Conservation (phyloP, 2,329 filamentous ascomycete genomes). For the Penicillium sp. region DNA sequence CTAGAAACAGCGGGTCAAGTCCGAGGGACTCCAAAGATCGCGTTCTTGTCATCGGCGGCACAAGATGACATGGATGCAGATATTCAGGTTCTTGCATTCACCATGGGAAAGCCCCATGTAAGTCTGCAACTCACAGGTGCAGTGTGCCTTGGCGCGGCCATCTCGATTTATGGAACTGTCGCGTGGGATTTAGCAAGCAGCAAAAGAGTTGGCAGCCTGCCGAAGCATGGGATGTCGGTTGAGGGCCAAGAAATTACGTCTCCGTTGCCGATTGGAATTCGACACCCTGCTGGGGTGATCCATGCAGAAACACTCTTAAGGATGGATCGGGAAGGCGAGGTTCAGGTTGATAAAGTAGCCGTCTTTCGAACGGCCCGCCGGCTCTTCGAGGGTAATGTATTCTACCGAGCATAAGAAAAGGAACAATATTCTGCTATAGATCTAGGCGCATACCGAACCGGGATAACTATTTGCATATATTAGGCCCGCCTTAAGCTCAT, state of each 20-base stretch:
- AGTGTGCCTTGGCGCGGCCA: conserved; percentile 25
- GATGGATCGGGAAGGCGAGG: neutral
- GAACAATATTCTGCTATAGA: too few relatives aligned
- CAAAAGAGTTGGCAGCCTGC: conserved; percentile 1
- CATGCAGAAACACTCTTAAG: conserved; percentile 13
- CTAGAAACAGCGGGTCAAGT: conserved; percentile 38
- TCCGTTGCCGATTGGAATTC: conserved; percentile 13
- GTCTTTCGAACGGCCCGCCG: conserved; percentile 23
- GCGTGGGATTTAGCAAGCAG: conserved; percentile 15
- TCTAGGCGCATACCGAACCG: too few relatives aligned
- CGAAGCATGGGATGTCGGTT: too few relatives aligned
- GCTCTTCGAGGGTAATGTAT: conserved; percentile 24
- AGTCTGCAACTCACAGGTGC: conserved; percentile 31
- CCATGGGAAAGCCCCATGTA: conserved; percentile 27
- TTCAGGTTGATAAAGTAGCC: conserved; percentile 15
- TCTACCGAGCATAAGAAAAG: too few relatives aligned
- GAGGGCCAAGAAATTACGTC: conserved; percentile 9
- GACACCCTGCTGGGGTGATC: conserved; percentile 20
- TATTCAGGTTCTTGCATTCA: conserved; percentile 24
- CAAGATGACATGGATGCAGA: conserved; percentile 15
- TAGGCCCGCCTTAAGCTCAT: too few relatives aligned
- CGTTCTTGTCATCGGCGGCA: conserved; percentile 45
- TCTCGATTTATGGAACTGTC: conserved; percentile 23
- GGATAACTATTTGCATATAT: too few relatives aligned
- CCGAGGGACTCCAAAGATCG: conserved; percentile 61